Conservation (phyloP, 192 early-diverging fungal genomes). For the Gryganskiella cystojenkinii region DNA sequence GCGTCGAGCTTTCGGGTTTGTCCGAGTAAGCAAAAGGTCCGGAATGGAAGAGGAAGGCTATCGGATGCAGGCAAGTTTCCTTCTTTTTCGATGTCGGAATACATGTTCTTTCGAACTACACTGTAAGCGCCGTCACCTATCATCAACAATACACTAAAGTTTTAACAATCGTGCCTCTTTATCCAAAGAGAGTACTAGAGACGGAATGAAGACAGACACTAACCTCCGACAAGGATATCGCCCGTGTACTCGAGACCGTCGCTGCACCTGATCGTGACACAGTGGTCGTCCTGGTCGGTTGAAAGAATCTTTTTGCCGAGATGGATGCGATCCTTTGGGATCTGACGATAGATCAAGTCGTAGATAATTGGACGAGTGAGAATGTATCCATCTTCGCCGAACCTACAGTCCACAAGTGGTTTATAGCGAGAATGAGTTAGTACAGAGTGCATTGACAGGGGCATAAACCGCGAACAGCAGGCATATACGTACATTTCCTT, state of each 20-base stretch:
- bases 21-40: conserved; percentile 16
- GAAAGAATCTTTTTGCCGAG: conserved; percentile 17
- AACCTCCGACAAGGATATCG: conserved; percentile 26
- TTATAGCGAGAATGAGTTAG: conserved; percentile 6
- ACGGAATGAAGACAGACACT: conserved; percentile 1
- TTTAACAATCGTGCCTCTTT: conserved; percentile 4
- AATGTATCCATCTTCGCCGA: conserved; percentile 12
- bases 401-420: conserved; percentile 11
- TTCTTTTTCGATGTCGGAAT: not conserved
- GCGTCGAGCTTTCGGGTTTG: conserved; percentile 11
- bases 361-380: conserved; percentile 17
- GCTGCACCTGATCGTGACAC: conserved; percentile 13
- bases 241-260: conserved; percentile 10
- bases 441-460: not conserved
- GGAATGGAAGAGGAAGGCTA: not conserved
- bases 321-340: conserved; percentile 18
- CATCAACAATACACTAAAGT: not conserved
- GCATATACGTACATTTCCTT: conserved; percentile 19
- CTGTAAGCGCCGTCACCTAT: conserved; percentile 25
- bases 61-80: conserved; percentile 20
- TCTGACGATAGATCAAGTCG: conserved; percentile 9
- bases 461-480: not conserved
- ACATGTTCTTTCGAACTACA: conserved; percentile 14
- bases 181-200: not conserved
- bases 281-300: conserved; percentile 1